A percentile compares a stretch with the other conserved stretches of the same genome.
Conservation (phyloP, 2,329 filamentous ascomycete genomes). For the Aspergillus ochraceus region DNA sequence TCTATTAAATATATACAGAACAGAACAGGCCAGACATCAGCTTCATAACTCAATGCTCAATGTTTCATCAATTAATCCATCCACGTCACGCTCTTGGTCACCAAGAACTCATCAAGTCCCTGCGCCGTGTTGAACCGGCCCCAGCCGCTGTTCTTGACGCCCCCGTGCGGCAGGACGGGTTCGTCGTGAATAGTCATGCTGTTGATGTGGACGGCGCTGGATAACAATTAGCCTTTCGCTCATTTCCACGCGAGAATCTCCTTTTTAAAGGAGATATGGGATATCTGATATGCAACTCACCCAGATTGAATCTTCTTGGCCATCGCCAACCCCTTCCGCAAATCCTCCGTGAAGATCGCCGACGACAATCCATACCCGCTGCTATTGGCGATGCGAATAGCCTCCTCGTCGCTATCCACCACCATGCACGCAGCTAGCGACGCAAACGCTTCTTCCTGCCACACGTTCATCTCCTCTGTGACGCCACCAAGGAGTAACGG, state of each 20-base stretch:
- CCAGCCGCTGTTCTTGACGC: constrained; percentile 61
- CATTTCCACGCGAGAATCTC: no score
- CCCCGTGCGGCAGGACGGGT: constrained; percentile 61
- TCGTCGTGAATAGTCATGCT: constrained; percentile 66
- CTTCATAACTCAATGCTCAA: no score
- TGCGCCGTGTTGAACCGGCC: constrained; percentile 56
- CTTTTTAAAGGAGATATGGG: constrained; percentile 16
- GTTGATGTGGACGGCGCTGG: constrained; percentile 61
- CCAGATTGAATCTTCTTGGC: constrained; percentile 65
- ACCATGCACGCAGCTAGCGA: constrained; percentile 67
- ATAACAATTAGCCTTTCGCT: not conserved
- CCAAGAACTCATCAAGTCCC: constrained; percentile 62
- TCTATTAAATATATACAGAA: constrained; percentile 2
- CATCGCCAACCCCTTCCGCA: constrained; percentile 58
- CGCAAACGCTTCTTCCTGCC: constrained; percentile 72
- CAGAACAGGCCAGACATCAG: no score
- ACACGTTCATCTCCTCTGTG: constrained; percentile 69
- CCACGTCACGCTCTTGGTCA: constrained; percentile 65
- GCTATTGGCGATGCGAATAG: constrained; percentile 71
- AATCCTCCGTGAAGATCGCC: constrained; percentile 70
- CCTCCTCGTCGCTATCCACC: constrained; percentile 64
- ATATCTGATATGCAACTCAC: constrained; percentile 22
- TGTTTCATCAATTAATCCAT: constrained; percentile 31
- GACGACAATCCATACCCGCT: constrained; percentile 73
- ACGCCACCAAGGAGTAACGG: constrained; percentile 68